A percentile compares a stretch with the other conserved stretches of the same genome.
These are phyloP conservation scores for Starmerella vitae DNA, from an alignment of 805 yeast genomes.

Conservation along the genomic window DNA sequence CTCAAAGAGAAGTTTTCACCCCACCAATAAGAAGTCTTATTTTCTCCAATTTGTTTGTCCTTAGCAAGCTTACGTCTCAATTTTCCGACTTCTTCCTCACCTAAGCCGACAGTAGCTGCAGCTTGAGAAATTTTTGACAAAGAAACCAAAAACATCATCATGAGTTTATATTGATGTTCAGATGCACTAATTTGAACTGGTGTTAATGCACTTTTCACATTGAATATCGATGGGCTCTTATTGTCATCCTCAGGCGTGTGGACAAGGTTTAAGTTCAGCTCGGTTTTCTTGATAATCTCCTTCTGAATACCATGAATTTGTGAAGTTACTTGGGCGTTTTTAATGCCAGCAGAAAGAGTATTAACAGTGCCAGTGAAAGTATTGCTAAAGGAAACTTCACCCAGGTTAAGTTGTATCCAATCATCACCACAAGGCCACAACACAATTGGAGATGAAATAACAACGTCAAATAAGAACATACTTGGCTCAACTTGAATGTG, in stretches of 20 bases:
- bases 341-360: constrained; percentile 50
- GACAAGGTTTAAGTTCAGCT: constrained; percentile 7
- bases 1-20: constrained; percentile 15
- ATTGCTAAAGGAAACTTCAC: constrained; percentile 66
- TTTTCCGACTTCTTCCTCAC: constrained; percentile 24
- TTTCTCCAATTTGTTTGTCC: constrained; percentile 18
- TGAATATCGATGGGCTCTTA: constrained; percentile 25
- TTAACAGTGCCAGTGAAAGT: constrained; percentile 36
- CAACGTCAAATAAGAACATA: constrained; percentile 56
- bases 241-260: constrained; percentile 5
- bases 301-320: constrained; percentile 32
- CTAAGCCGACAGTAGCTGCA: constrained; percentile 40
- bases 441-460: constrained; percentile 68
- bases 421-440: constrained; percentile 58
- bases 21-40: constrained; percentile 17
- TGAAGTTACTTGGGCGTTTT: constrained; percentile 59
- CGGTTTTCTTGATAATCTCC: constrained; percentile 33
- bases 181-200: constrained; percentile 54
- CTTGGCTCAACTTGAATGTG: constrained; percentile 50
- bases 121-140: constrained; percentile 42
- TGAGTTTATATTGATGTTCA: constrained; percentile 52
- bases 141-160: constrained; percentile 42
- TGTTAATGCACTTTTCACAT: constrained; percentile 44
- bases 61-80: constrained; percentile 14
- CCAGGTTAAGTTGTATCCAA: constrained; percentile 55